A percentile compares a stretch with the other conserved stretches of the same genome.
phyloP scores from a whole-genome alignment of 2,329 filamentous ascomycete genomes.

The Xylariales sp. region DNA sequence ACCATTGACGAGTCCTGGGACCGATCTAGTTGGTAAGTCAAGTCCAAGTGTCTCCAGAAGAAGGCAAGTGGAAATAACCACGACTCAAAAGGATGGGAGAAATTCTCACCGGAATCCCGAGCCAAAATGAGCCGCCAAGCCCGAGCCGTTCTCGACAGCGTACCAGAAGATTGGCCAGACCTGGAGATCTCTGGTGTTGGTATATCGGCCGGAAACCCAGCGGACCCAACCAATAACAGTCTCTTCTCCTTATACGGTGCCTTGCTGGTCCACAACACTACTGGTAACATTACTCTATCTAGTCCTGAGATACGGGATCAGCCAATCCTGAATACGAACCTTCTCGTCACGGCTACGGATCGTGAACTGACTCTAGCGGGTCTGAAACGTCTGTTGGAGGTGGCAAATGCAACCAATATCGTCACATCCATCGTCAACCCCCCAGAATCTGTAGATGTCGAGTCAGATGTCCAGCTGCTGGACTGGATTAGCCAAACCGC shows the following conservation, averaged over 20 bases:
- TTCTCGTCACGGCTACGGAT: slow-evolving; percentile 32
- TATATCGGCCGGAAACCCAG: neutral
- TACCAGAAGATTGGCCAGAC: slow-evolving; percentile 20
- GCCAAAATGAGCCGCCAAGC: slow-evolving; percentile 6
- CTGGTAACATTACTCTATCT: slow-evolving; percentile 32
- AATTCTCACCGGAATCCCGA: slow-evolving; percentile 17
- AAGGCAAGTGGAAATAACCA: too few relatives aligned
- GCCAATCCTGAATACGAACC: slow-evolving; percentile 36
- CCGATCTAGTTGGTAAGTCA: slow-evolving; percentile 19
- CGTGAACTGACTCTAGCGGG: slow-evolving; percentile 30
- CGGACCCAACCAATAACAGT: neutral
- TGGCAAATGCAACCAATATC: neutral
- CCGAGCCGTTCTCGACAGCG: slow-evolving; percentile 47
- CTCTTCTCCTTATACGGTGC: slow-evolving; percentile 26
- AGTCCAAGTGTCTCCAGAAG: too few relatives aligned
- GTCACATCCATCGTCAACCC: neutral
- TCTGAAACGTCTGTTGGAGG: neutral
- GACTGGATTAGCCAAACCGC: neutral
- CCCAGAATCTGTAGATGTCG: neutral
- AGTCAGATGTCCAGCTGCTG: neutral
- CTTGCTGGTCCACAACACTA: slow-evolving; percentile 30
- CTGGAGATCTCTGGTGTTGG: slow-evolving; percentile 6
- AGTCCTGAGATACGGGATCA: slow-evolving; percentile 25
- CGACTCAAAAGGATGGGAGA: slow-evolving; percentile 18
- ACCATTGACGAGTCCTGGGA: slow-evolving; percentile 17